A percentile compares a stretch with the other conserved stretches of the same genome.
Evolutionary conservation across 495 filamentous ascomycete genomes (phyloP).

Genomic region (Peziza echinospora): DNA sequence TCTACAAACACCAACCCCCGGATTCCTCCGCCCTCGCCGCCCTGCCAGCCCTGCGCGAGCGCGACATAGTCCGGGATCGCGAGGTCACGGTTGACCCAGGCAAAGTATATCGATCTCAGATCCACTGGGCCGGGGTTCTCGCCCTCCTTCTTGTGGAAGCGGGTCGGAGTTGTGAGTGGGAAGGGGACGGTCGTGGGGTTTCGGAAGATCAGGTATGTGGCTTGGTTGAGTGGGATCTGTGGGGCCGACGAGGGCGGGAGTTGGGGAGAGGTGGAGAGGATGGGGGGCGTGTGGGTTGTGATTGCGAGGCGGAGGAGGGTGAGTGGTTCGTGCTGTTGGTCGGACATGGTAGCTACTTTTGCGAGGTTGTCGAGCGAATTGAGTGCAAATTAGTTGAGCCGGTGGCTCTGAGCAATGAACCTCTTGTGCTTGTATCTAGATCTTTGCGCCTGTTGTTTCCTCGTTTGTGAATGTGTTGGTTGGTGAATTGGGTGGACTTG

Average conservation of each 20-base stretch:
- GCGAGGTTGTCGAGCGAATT: not conserved
- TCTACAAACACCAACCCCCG: conserved; percentile 78
- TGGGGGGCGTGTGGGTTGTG: conserved; percentile 5
- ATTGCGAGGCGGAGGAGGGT: conserved; percentile 17
- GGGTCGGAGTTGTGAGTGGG: conserved; percentile 53
- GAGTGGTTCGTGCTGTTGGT: conserved; percentile 8
- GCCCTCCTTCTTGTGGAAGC: conserved; percentile 50
- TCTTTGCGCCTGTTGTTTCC: too few relatives aligned
- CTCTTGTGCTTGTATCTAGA: too few relatives aligned
- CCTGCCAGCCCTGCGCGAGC: conserved; percentile 41
- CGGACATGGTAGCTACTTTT: not conserved
- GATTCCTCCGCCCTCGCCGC: conserved; percentile 41
- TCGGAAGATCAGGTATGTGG: conserved; percentile 59
- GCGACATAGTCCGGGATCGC: conserved; percentile 77
- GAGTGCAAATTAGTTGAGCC: not conserved
- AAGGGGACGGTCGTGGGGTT: conserved; percentile 24
- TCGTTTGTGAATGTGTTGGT: too few relatives aligned
- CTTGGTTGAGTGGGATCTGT: conserved; percentile 41
- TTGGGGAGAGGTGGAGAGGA: conserved; percentile 8
- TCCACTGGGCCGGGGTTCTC: conserved; percentile 34
- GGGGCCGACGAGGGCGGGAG: conserved; percentile 19
- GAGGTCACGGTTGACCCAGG: conserved; percentile 77
- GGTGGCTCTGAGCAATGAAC: too few relatives aligned
- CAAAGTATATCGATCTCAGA: conserved; percentile 83
- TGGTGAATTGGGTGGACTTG: too few relatives aligned